Evolutionary conservation across 2,329 filamentous ascomycete species (phyloP).

Genomic region (Stagonosporopsis vannaccii): DNA sequence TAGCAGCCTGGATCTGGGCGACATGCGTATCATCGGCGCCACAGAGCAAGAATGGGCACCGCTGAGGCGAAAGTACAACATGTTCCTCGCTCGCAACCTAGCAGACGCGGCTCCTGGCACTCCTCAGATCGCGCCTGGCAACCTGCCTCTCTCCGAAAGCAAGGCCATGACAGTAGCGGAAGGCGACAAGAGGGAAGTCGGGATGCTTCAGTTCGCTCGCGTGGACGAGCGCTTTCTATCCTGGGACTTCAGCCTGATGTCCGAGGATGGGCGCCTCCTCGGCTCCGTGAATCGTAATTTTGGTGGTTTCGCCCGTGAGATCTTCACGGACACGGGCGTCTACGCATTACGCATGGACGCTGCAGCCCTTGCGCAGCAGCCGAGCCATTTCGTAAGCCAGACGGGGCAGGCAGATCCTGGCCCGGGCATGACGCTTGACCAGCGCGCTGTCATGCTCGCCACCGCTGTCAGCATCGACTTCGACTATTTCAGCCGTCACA

Average conservation of each 20-base stretch:
- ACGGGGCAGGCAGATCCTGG: slow-evolving; percentile 37
- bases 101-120: slow-evolving; percentile 49
- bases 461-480: slow-evolving; percentile 71
- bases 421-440: slow-evolving; percentile 69
- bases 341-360: slow-evolving; percentile 71
- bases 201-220: slow-evolving; percentile 67
- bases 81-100: slow-evolving; percentile 65
- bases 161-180: slow-evolving; percentile 56
- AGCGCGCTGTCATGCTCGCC: slow-evolving; percentile 71
- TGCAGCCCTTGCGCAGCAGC: slow-evolving; percentile 54
- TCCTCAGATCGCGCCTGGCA: slow-evolving; percentile 52
- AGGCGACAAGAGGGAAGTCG: slow-evolving; percentile 47
- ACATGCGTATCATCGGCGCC: slow-evolving; percentile 70
- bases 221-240: slow-evolving; percentile 69
- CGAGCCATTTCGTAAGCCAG: slow-evolving; percentile 50
- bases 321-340: slow-evolving; percentile 71
- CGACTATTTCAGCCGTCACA: slow-evolving; percentile 71
- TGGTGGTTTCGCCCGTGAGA: slow-evolving; percentile 66
- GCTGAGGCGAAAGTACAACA: slow-evolving; percentile 68
- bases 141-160: slow-evolving; percentile 57
- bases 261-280: slow-evolving; percentile 59
- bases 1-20: slow-evolving; percentile 60
- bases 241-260: slow-evolving; percentile 69
- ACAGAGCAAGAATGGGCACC: slow-evolving; percentile 70
- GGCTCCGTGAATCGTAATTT: slow-evolving; percentile 72